Evolutionary conservation across 495 filamentous ascomycete species (phyloP).

Genomic region (Aspergillus carlsbadensis): DNA sequence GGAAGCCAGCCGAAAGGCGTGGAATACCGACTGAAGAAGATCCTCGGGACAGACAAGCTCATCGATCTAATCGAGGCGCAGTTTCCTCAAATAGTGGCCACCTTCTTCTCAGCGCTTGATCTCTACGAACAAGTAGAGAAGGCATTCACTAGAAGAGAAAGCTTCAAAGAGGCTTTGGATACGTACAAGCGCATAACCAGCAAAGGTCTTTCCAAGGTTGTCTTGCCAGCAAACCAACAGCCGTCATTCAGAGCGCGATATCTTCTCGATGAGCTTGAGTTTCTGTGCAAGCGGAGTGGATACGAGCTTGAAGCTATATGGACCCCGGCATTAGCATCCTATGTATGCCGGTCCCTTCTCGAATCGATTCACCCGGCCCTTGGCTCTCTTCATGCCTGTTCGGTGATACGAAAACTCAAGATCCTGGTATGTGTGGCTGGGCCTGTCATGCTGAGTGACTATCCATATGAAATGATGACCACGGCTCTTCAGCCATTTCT

Average conservation of each 20-base stretch:
- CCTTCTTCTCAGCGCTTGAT: conserved; percentile 67
- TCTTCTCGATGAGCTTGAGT: conserved; percentile 68
- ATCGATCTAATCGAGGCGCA: conserved; percentile 57
- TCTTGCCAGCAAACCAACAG: conserved; percentile 73
- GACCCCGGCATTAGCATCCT: conserved; percentile 71
- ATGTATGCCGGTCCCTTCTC: conserved; percentile 74
- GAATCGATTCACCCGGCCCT: conserved; percentile 82
- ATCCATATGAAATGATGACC: conserved; percentile 90
- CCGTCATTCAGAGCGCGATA: conserved; percentile 80
- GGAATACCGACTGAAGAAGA: conserved; percentile 65
- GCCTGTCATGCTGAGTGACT: conserved; percentile 64
- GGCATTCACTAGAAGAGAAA: conserved; percentile 62
- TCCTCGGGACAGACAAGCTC: conserved; percentile 66
- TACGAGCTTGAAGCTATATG: conserved; percentile 68
- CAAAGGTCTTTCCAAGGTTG: conserved; percentile 57
- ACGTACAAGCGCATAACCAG: conserved; percentile 65
- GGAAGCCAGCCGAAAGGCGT: conserved; percentile 54
- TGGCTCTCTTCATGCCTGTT: conserved; percentile 81
- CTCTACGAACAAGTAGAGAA: conserved; percentile 76
- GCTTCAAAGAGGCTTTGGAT: conserved; percentile 56
- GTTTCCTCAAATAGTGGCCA: conserved; percentile 73
- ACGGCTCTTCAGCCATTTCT: conserved; percentile 78
- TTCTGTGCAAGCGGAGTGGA: conserved; percentile 68
- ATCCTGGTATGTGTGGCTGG: conserved; percentile 79
- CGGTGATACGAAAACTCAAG: conserved; percentile 81